A percentile compares a stretch with the other conserved stretches of the same genome.
Conservation (phyloP, 306 rosid species). For the Nissolia schottii region DNA sequence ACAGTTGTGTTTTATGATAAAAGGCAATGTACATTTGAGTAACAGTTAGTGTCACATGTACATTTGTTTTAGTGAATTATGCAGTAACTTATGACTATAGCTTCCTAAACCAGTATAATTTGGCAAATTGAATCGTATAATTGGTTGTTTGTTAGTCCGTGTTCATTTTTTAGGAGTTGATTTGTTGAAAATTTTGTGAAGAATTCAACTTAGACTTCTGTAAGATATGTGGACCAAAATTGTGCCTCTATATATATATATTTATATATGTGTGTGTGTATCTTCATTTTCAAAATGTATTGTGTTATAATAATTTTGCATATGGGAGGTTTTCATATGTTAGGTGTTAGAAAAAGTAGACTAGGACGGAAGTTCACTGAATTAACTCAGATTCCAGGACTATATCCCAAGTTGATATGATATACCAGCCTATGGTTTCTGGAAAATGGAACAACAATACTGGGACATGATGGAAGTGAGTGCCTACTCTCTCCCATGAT, state of each 20-base stretch:
- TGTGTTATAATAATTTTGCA: neutral
- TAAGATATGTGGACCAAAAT: neutral
- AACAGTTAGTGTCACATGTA: neutral
- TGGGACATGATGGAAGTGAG: no score
- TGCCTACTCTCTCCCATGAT: no score
- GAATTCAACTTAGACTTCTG: neutral
- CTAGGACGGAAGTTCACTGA: no score
- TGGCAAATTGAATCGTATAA: neutral
- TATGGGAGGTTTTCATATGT: neutral
- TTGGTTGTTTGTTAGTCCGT: neutral
- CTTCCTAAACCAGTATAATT: neutral
- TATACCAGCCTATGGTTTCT: no score
- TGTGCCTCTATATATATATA: no score
- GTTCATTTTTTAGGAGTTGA: neutral
- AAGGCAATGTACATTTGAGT: neutral
- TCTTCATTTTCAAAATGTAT: neutral
- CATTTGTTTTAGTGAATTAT: neutral
- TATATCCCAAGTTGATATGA: no score
- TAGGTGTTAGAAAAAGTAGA: no score
- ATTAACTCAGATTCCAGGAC: no score
- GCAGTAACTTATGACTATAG: neutral
- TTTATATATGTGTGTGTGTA: no score
- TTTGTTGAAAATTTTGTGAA: neutral
- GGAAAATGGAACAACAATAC: no score
- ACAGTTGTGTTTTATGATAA: neutral